A percentile compares a stretch with the other conserved stretches of the same genome.
Conservation (phyloP, 2,329 filamentous ascomycete species). For the Tolypocladium inflatum region DNA sequence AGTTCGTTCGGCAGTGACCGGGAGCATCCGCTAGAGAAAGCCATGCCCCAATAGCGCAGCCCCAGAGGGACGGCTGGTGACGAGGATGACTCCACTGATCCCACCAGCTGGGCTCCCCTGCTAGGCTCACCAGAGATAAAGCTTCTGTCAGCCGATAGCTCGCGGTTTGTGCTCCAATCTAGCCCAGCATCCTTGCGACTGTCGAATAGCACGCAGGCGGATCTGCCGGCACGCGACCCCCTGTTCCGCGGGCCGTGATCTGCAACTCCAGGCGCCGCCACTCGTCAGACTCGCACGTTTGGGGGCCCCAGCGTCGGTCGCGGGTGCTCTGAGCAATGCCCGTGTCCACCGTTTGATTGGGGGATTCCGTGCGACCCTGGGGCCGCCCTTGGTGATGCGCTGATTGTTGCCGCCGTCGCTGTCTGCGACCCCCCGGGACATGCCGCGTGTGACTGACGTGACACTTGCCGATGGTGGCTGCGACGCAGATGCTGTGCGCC, state of each 20-base stretch:
- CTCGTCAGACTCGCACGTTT: not conserved
- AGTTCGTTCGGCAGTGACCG: not conserved
- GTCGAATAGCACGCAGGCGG: not conserved
- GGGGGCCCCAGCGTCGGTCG: not conserved
- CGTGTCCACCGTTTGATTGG: not conserved
- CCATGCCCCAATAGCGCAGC: not conserved
- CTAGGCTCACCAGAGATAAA: not conserved
- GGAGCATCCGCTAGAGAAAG: not conserved
- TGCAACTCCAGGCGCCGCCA: not conserved
- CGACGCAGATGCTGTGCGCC: not conserved
- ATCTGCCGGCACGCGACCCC: constrained; percentile 1
- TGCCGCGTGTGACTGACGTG: not conserved
- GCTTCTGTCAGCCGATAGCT: not conserved
- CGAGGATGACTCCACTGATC: not conserved
- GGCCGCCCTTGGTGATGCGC: not conserved
- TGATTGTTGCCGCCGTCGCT: too few species aligned
- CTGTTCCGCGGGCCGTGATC: not conserved
- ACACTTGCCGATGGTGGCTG: not conserved
- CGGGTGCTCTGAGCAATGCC: not conserved
- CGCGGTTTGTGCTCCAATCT: not conserved
- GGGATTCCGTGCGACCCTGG: not conserved
- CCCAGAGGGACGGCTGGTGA: not conserved
- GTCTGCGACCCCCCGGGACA: not conserved
- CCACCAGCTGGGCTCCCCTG: not conserved
- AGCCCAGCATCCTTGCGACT: not conserved